These are phyloP conservation scores for Biscutella auriculata DNA, from an alignment of 441 rosid species.

Conservation along the genomic window DNA sequence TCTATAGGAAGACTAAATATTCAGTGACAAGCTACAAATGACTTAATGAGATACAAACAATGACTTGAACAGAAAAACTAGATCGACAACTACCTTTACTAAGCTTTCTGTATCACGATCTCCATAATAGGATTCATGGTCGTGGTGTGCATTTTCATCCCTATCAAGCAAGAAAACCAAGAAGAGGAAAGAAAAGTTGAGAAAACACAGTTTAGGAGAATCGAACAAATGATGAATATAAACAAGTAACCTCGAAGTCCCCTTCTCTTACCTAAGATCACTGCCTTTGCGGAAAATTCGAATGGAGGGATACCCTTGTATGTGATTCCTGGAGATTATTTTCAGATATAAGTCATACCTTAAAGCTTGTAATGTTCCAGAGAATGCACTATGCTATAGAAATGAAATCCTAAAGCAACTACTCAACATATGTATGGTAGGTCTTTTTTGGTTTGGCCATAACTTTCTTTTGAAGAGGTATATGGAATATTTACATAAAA, in stretches of 20 bases:
- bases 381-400: slow-evolving; percentile 2
- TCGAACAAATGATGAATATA: not conserved
- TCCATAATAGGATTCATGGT: slow-evolving; percentile 96
- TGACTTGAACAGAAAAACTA: not conserved
- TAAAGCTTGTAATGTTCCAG: not conserved
- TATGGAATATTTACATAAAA: not conserved
- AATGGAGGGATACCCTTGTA: slow-evolving; percentile 96
- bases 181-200: not conserved
- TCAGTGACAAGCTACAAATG: not conserved
- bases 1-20: slow-evolving; percentile 27
- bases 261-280: slow-evolving; percentile 52
- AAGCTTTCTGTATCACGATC: slow-evolving; percentile 90
- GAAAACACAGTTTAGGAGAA: not conserved
- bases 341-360: slow-evolving; percentile 3
- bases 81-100: slow-evolving; percentile 48
- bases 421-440: not conserved
- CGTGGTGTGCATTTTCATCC: slow-evolving; percentile 84
- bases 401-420: not conserved
- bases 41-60: not conserved
- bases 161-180: slow-evolving; percentile 25
- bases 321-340: slow-evolving; percentile 55
- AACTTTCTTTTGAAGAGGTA: not conserved
- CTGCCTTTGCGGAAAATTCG: slow-evolving; percentile 95
- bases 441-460: slow-evolving; percentile 2
- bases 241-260: slow-evolving; percentile 3